Percentiles rank a stretch among this genome's conserved stretches.
These are phyloP conservation scores for Russula abietina DNA, from an alignment of 768 basidiomycete genomes.

Conservation along the genomic window DNA sequence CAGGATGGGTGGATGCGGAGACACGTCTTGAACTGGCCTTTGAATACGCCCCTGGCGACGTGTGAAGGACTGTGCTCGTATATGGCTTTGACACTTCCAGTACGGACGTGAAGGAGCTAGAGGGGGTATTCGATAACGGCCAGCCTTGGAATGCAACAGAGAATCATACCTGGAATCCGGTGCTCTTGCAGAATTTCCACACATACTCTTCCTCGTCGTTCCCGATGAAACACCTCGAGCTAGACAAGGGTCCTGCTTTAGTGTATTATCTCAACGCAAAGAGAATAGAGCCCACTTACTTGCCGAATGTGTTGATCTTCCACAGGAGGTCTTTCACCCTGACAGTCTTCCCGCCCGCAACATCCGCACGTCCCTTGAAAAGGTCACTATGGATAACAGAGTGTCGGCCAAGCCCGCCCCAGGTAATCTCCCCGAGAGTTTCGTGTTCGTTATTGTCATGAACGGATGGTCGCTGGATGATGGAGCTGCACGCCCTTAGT, in stretches of 20 bases:
- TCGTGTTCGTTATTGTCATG: conserved; percentile 34
- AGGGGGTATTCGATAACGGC: neutral
- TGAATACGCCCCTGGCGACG: conserved; percentile 42
- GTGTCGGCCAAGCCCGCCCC: conserved; percentile 37
- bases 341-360: conserved; percentile 12
- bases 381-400: conserved; percentile 26
- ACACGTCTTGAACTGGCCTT: conserved; percentile 42
- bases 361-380: conserved; percentile 14
- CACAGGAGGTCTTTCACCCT: conserved; percentile 23
- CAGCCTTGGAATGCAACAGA: conserved; percentile 1
- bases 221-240: conserved; percentile 24
- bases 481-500: conserved; percentile 34
- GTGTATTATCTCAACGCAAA: neutral
- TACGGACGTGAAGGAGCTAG: conserved; percentile 23
- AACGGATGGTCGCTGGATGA: conserved; percentile 37
- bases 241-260: neutral
- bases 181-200: conserved; percentile 23
- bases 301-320: conserved; percentile 20
- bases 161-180: conserved; percentile 20
- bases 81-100: conserved; percentile 19
- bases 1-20: conserved; percentile 42
- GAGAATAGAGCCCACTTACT: conserved; percentile 9
- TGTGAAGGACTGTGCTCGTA: conserved; percentile 25
- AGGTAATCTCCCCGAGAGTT: conserved; percentile 46
- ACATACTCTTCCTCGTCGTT: conserved; percentile 24